These are phyloP conservation scores for Suillus discolor DNA, from an alignment of 768 basidiomycete species.

Conservation along the genomic window DNA sequence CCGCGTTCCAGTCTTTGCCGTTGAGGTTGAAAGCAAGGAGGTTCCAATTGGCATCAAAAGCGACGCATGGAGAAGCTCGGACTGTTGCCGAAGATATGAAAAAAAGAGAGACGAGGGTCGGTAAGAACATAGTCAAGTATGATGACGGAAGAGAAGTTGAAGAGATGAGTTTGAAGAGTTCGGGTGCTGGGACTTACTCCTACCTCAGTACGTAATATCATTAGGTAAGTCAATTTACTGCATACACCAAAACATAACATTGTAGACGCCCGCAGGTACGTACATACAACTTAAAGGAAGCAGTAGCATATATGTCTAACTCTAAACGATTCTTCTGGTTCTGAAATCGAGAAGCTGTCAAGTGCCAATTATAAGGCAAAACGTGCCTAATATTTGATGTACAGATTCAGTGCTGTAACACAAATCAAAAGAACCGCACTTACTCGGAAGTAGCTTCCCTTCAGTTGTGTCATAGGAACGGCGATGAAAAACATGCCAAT, in stretches of 20 bases:
- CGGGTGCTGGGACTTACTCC: background rate
- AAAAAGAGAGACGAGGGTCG: slow-evolving; percentile 59
- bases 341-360: background rate
- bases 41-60: slow-evolving; percentile 82
- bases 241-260: too few species aligned
- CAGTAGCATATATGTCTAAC: too few species aligned
- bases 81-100: slow-evolving; percentile 39
- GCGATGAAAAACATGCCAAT: slow-evolving; percentile 37
- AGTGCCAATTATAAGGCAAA: slow-evolving; percentile 15
- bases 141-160: slow-evolving; percentile 7
- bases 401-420: background rate
- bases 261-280: too few species aligned
- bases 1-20: slow-evolving; percentile 83
- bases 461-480: slow-evolving; percentile 38
- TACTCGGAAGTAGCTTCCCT: slow-evolving; percentile 38
- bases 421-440: slow-evolving; percentile 10
- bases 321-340: too few species aligned
- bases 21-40: slow-evolving; percentile 84
- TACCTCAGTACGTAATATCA: background rate
- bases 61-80: slow-evolving; percentile 60
- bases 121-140: slow-evolving; percentile 35
- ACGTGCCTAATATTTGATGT: slow-evolving; percentile 17
- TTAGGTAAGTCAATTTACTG: background rate
- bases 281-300: too few species aligned
- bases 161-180: background rate